Evolutionary conservation across 345 rosid species (phyloP).

Genomic region (Populus euphratica): DNA sequence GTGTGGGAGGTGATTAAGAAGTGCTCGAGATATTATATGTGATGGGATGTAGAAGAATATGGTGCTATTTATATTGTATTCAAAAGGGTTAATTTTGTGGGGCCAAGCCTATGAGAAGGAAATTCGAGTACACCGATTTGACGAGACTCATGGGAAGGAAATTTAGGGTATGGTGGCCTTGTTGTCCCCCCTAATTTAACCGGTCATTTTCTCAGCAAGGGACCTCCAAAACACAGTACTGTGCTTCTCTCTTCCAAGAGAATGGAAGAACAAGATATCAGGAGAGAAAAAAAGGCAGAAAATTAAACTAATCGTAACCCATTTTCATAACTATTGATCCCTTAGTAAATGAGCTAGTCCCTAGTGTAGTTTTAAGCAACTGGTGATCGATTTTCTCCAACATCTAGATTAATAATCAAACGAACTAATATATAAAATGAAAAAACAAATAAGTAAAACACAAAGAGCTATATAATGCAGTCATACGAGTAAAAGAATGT

Average conservation of each 20-base stretch:
- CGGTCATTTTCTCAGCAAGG: neutral
- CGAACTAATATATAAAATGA: neutral
- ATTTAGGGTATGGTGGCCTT: neutral
- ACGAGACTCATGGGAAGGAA: neutral
- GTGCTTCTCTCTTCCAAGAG: neutral
- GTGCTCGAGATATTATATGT: neutral
- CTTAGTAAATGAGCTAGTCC: too few relatives aligned
- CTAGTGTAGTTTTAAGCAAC: too few relatives aligned
- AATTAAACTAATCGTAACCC: too few relatives aligned
- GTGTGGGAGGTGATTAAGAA: neutral
- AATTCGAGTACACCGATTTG: neutral
- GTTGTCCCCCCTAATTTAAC: neutral
- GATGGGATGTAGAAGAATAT: neutral
- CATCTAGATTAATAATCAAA: neutral
- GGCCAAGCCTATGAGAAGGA: neutral
- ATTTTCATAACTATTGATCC: too few relatives aligned
- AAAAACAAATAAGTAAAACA: neutral
- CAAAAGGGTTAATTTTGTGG: neutral
- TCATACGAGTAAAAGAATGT: neutral
- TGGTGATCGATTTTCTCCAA: neutral
- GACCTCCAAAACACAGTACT: neutral
- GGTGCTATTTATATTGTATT: neutral
- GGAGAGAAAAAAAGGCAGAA: neutral
- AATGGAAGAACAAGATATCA: too few relatives aligned
- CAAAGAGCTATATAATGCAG: neutral